Evolutionary conservation across 805 yeast genomes (phyloP), one percentile per base, ranked within the genome.

Genomic region (Wickerhamiella shivajii): DNA sequence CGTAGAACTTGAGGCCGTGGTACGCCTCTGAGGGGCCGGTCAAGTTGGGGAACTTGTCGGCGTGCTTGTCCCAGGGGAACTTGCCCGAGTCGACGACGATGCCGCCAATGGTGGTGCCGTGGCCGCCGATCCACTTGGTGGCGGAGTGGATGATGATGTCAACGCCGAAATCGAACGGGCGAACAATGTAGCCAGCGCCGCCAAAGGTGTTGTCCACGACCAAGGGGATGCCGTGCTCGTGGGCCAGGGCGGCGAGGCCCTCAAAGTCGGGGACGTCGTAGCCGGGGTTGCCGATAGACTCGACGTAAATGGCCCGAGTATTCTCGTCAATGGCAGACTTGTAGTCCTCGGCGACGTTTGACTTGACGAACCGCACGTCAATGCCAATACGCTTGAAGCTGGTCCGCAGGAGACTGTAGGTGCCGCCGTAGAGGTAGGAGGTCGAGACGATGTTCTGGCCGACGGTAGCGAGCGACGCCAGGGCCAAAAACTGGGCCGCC

Each of bases 61-160:
- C 87, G 59, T 79, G 69, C 42, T 80, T 69, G 38, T 68, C 63
- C 85, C 93, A 87, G 50, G 87, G 92, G 67, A 87, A 87, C 32
- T 78, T 85, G 45, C 96, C 95, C 23, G 84, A 71, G 55, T 87
- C 50, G 10, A 38, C 37, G 11, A 38, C 31, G 34, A 76, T 79
- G 65, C 97, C 97, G 34, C 78, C 96, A 56, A 85, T 75, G 27
- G 95, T 81, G 37, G 79, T 83, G 53, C 97, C 96, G 53, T 85
- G 96, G 39, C 96, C 97, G 43, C 93, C 93, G 45, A 85, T 85
- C 95, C 95, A 87, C 59, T 85, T 85, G 39, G 97, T 85, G 36
- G 95, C 94, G 40, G 95, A 84, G 57, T 85, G 94, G 14, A 78
- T 78, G 21, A 87, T 77, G 44, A 85, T 77, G 55, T 85, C 95